Base-by-base conservation (phyloP, 805 yeast genomes). In the Clavispora phyllophila region DNA sequence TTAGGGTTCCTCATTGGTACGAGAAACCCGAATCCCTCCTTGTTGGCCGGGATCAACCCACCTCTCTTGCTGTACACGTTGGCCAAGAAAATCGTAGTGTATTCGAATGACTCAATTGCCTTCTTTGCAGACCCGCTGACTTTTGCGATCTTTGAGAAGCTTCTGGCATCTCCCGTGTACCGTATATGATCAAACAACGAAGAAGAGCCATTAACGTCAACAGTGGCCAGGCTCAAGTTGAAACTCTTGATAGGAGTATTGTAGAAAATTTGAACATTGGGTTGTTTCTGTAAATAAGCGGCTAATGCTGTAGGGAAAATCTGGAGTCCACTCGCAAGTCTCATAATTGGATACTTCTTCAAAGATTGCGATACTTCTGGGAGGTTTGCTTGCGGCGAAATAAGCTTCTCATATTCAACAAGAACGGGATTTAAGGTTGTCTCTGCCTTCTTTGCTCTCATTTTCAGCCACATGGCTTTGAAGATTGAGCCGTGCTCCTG, bases 21-120 rank as follows among this genome's bases (percentile, higher is more conserved):
- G 37, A 91, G 72, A 53, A 84, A 87, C 1, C 99, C 99, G 71
- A 91, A 91, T 29, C 97, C 96, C 44, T 75, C 70, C 25, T 65
- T 59, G 9, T 60, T 51, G 19, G 51, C 41, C 2, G 70, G 72
- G 15, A 66, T 60, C 22, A 68, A 17, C 63, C 61, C 51, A 65
- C 65, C 37, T 55, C 61, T 31, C 57, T 65, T 15, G 36, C 81
- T 60, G 50, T 74, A 85, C 26, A 85, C 68, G 54, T 93, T 90
- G 18, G 82, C 85, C 42, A 91, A 72, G 18, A 81, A 74, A 14
- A 93, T 63, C 41, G 64, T 65, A 0, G 75, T 65, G 43, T 76
- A 75, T n/a, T 65, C 61, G 31, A 67, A 55, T 6, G 17, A n/a
- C n/a, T 29, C 20, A 5, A 29, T 29, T 12, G 13, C 15, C 7